Conservation (phyloP, 2,329 filamentous ascomycete genomes). For the Monilinia aucupariae region DNA sequence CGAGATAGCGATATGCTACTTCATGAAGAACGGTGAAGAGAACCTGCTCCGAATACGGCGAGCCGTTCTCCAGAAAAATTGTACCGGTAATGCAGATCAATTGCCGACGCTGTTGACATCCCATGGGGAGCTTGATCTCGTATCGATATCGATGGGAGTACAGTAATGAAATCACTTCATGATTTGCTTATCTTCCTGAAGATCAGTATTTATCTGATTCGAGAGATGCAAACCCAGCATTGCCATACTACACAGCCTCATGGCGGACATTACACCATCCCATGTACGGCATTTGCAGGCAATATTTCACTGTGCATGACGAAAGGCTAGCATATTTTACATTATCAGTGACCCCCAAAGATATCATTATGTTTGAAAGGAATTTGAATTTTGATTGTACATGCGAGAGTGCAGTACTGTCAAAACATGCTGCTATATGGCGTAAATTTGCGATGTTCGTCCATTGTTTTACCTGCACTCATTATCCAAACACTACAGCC, state of each 20-base stretch:
- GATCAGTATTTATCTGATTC: constrained; percentile 4
- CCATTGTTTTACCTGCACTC: constrained; percentile 3
- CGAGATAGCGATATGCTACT: neutral
- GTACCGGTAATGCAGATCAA: neutral
- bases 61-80: neutral
- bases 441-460: neutral
- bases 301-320: neutral
- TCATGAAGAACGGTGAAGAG: neutral
- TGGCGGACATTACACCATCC: neutral
- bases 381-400: neutral
- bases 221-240: neutral
- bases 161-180: neutral
- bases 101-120: constrained; percentile 2
- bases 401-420: neutral
- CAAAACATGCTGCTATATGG: neutral
- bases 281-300: neutral
- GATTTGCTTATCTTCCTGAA: neutral
- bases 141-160: neutral
- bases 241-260: neutral
- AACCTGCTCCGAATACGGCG: neutral
- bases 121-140: constrained; percentile 8
- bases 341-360: neutral
- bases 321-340: neutral
- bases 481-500: neutral
- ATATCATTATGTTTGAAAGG: neutral